Percentiles rank a stretch among this genome's conserved stretches.
phyloP scores from a whole-genome alignment of 306 rosid species.

The Lathyrus aphaca region DNA sequence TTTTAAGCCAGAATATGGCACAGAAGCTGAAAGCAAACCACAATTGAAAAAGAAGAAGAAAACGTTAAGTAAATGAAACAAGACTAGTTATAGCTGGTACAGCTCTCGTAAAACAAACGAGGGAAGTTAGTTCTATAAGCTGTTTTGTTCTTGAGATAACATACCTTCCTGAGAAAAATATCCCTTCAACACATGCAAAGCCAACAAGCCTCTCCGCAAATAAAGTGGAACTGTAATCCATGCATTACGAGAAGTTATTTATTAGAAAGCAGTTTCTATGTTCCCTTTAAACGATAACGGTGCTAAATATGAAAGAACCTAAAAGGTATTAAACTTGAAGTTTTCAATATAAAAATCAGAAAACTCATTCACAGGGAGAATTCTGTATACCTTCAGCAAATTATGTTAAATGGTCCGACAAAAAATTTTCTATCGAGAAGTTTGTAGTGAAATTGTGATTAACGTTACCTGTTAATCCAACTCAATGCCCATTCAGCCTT shows the following conservation, averaged over 20 bases:
- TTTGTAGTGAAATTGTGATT: conserved; percentile 1
- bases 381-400: background rate
- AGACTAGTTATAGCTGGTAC: conserved; percentile 18
- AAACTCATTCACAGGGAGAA: background rate
- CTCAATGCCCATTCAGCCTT: conserved; percentile 89
- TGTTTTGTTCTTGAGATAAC: conserved; percentile 19
- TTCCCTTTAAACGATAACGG: conserved; percentile 14
- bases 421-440: background rate
- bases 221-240: conserved; percentile 67
- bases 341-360: background rate
- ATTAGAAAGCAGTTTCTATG: conserved; percentile 19
- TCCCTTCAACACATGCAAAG: conserved; percentile 92
- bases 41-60: conserved; percentile 5
- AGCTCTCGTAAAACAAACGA: conserved; percentile 22
- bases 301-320: background rate
- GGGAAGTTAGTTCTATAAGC: conserved; percentile 8
- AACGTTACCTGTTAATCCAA: conserved; percentile 76
- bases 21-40: conserved; percentile 69
- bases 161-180: conserved; percentile 95
- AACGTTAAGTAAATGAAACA: conserved; percentile 7
- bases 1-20: conserved; percentile 95
- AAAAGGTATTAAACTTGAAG: background rate
- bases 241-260: conserved; percentile 38
- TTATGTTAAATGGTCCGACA: background rate
- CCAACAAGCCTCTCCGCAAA: conserved; percentile 89